Evolutionary conservation across 208 protist genomes (phyloP).

Genomic region (Crithidia thermophila): DNA sequence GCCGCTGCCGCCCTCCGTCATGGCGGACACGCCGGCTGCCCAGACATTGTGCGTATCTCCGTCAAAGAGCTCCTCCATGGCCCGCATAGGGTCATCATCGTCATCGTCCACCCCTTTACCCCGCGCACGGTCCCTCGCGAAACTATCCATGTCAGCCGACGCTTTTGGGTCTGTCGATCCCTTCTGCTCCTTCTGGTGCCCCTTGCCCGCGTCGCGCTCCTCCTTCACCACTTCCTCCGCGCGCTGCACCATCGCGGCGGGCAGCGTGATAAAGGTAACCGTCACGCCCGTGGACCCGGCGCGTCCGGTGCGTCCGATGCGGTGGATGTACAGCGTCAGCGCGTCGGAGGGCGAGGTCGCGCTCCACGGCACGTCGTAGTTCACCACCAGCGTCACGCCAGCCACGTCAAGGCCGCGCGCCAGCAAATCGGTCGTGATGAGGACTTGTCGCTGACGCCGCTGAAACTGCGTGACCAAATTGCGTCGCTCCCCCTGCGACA

Average conservation of each 20-base stretch:
- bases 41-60: conserved; percentile 26
- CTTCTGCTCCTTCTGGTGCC: background rate
- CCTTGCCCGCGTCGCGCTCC: background rate
- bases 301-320: conserved; percentile 94
- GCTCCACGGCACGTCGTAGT: conserved; percentile 96
- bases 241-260: conserved; percentile 40
- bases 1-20: background rate
- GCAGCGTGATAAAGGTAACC: conserved; percentile 92
- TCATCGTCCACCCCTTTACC: conserved; percentile 1
- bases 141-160: background rate
- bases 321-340: conserved; percentile 95
- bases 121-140: background rate
- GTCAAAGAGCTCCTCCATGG: conserved; percentile 32
- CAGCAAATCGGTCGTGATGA: conserved; percentile 98
- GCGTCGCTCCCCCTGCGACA: conserved; percentile 90
- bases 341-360: conserved; percentile 39
- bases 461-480: conserved; percentile 96
- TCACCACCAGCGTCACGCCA: conserved; percentile 97
- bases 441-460: conserved; percentile 91
- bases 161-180: background rate
- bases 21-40: conserved; percentile 6
- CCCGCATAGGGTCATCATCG: conserved; percentile 6
- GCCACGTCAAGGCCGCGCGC: conserved; percentile 95
- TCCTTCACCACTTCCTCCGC: conserved; percentile 24
- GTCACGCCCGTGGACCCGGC: conserved; percentile 88